These are phyloP conservation scores for Thozetella sp. DNA, from an alignment of 495 filamentous ascomycete genomes.

Conservation along the genomic window DNA sequence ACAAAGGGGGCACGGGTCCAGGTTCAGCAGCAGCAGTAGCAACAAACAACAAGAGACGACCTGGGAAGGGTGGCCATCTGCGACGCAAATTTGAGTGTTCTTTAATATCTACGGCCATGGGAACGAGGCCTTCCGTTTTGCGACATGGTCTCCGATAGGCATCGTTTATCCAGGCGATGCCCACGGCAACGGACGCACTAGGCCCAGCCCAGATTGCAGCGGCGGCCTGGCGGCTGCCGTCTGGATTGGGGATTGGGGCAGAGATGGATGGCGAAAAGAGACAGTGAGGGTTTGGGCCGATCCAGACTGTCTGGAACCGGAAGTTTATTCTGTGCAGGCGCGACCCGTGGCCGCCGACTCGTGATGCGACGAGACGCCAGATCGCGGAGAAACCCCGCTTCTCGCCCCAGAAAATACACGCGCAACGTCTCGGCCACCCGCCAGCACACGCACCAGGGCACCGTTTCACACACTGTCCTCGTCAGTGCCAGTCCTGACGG, in stretches of 20 bases:
- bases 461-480: neutral
- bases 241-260: neutral
- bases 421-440: no score
- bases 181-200: slow-evolving; percentile 2
- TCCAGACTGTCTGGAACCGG: no score
- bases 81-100: neutral
- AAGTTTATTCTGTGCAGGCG: no score
- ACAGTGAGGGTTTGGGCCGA: neutral
- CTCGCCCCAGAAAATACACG: neutral
- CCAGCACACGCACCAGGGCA: no score
- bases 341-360: no score
- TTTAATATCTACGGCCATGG: neutral
- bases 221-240: neutral
- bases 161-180: slow-evolving; percentile 1
- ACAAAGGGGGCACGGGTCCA: neutral
- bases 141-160: neutral
- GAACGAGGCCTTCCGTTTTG: neutral
- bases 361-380: no score
- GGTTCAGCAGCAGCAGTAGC: neutral
- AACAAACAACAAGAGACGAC: neutral
- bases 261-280: neutral
- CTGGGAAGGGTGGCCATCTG: neutral
- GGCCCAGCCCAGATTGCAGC: neutral
- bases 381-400: no score
- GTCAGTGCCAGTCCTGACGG: neutral